Conservation (phyloP, 2,329 filamentous ascomycete genomes). For the Teratosphaeriaceae sp. region DNA sequence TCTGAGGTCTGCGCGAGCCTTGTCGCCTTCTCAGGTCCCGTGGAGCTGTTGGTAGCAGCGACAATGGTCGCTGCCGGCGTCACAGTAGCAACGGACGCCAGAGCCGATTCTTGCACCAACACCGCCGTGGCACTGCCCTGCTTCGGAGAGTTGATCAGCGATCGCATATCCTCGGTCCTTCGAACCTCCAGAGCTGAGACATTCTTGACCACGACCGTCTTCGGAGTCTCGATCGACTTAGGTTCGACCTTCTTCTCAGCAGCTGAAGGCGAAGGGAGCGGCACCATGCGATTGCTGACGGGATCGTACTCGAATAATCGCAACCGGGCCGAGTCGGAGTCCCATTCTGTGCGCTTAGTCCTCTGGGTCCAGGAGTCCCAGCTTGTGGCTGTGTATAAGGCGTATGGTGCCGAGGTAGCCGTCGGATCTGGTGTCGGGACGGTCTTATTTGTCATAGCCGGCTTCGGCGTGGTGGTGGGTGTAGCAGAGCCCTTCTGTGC, state of each 20-base stretch:
- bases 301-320: slow-evolving; percentile 31
- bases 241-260: no score
- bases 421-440: slow-evolving; percentile 14
- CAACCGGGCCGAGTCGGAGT: slow-evolving; percentile 24
- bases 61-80: no score
- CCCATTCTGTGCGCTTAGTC: slow-evolving; percentile 25
- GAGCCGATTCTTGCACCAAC: slow-evolving; percentile 7
- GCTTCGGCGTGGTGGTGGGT: no score
- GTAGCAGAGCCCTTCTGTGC: no score
- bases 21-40: no score
- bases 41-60: no score
- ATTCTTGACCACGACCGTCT: slow-evolving; percentile 1
- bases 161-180: slow-evolving; percentile 6
- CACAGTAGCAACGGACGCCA: neutral
- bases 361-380: slow-evolving; percentile 29
- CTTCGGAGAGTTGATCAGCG: slow-evolving; percentile 8
- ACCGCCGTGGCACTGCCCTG: slow-evolving; percentile 8
- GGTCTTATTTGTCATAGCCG: no score
- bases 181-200: neutral
- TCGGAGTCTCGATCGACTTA: slow-evolving; percentile 8
- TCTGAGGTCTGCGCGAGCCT: no score
- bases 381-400: slow-evolving; percentile 21
- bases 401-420: slow-evolving; percentile 13
- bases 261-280: slow-evolving; percentile 11
- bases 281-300: slow-evolving; percentile 31